Evolutionary conservation across 1,284 basidiomycete species (phyloP), one percentile per base, ranked within the genome.

Genomic region (Trametes sp.): DNA sequence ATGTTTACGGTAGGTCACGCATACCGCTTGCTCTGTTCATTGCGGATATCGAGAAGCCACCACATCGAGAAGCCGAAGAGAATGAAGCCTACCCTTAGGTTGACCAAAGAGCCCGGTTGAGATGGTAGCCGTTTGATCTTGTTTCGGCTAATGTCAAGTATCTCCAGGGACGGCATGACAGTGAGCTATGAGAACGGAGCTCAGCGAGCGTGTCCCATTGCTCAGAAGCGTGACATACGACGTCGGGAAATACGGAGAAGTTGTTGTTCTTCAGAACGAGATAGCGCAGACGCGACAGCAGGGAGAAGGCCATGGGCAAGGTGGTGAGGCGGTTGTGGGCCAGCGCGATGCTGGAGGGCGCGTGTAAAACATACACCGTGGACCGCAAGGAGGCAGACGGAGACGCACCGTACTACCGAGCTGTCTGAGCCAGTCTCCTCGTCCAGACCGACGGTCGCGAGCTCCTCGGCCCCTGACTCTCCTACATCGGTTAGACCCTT

Each of bases 101-200:
- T 86, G 54, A 86, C 79, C 19, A 99, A 83, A 6, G 88, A 86
- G 19, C 96, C 96, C 4, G 96, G 93, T 61, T 88, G 82, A 1
- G 86, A 79, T 10, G 97, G 97, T 38, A 98, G 79, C 52, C 84
- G 80, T 71, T 87, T 88, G 72, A 99, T 88, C 79, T 92, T 95
- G 80, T 99, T 99, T 68, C 94, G 89, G 68, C 94, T 96, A 52
- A 99, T 85, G 76, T 99, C 97, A 64, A 99, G 81, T 61, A 97
- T 98, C 78, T 99, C 96, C 64, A 99, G 83, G 4, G 91, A 89
- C 7, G 92, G 88, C 80, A 99, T 90, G 24, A 88, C 80, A 56
- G 92, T 93, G 57, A 98, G 83, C 95, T 98, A 60, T 57, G 36
- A 48, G 16, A 24, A 54, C 13, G 26, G n/a, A 3, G 33, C 35